Percentiles rank a stretch among this genome's conserved stretches.
Conservation (phyloP, 495 filamentous ascomycete genomes). For the Margaritispora aquatica region DNA sequence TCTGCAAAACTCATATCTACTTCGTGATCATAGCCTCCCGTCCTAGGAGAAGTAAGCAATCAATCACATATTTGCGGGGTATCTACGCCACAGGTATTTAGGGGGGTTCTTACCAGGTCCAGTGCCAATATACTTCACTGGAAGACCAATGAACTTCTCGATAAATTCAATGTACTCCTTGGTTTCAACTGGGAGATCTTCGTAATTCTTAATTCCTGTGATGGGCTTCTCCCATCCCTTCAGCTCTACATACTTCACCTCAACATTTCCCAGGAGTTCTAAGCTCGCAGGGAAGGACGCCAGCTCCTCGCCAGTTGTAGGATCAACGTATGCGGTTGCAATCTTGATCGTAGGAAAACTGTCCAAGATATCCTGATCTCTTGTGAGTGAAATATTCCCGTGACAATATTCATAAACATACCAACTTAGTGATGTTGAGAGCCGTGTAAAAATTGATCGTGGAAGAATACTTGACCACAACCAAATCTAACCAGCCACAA, state of each 20-base stretch:
- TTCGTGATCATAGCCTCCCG: neutral
- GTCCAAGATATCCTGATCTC: neutral
- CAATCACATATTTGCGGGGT: neutral
- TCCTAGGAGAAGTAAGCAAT: neutral
- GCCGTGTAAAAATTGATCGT: constrained; percentile 22
- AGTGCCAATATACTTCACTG: constrained; percentile 35
- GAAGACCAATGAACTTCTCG: constrained; percentile 67
- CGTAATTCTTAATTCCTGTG: constrained; percentile 43
- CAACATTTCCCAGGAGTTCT: constrained; percentile 48
- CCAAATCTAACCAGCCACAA: constrained; percentile 87
- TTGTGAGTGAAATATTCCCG: neutral
- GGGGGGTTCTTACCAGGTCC: neutral
- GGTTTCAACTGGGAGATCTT: constrained; percentile 52
- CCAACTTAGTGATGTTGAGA: constrained; percentile 85
- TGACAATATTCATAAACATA: neutral
- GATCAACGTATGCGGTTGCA: constrained; percentile 61
- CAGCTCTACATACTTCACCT: constrained; percentile 66
- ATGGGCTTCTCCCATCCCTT: constrained; percentile 74
- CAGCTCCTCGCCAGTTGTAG: constrained; percentile 44
- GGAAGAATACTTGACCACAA: constrained; percentile 76
- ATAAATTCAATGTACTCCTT: constrained; percentile 64
- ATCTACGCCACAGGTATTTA: neutral
- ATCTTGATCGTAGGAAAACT: constrained; percentile 52
- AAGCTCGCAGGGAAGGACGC: constrained; percentile 64
- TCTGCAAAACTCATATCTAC: neutral